Percentiles rank a stretch among this genome's conserved stretches.
These are phyloP conservation scores for Falciphora oryzae DNA, from an alignment of 2,329 filamentous ascomycete genomes.

Conservation along the genomic window DNA sequence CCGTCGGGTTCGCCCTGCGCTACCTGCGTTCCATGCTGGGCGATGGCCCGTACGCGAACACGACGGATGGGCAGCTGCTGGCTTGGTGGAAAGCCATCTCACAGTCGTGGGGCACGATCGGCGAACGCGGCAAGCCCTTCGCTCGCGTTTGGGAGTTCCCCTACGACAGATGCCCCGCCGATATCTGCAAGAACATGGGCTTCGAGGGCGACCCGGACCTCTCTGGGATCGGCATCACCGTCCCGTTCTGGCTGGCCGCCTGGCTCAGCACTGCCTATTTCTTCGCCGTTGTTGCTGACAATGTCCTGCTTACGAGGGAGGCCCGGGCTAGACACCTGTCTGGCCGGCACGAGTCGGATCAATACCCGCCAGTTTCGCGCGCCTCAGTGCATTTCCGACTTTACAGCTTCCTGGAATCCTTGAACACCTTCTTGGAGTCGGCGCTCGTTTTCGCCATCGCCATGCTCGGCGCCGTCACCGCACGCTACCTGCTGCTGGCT, in stretches of 20 bases:
- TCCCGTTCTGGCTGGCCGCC: slow-evolving; percentile 17
- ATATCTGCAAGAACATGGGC: slow-evolving; percentile 15
- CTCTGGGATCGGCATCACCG: slow-evolving; percentile 18
- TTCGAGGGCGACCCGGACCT: slow-evolving; percentile 19
- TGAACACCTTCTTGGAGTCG: slow-evolving; percentile 16
- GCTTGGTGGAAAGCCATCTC: no score
- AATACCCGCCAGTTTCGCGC: neutral
- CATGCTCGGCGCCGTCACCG: slow-evolving; percentile 13
- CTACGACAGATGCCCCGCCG: neutral
- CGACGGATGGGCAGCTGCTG: no score
- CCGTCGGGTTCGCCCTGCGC: no score
- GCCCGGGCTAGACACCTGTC: slow-evolving; percentile 4
- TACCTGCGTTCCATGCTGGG: no score
- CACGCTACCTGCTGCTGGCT: slow-evolving; percentile 15
- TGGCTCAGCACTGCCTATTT: slow-evolving; percentile 14
- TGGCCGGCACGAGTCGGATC: no score
- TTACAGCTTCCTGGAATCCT: slow-evolving; percentile 14
- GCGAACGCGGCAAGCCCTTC: no score
- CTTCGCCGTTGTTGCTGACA: slow-evolving; percentile 12
- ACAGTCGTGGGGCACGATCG: no score
- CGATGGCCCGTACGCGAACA: no score
- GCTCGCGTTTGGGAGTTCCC: slow-evolving; percentile 6
- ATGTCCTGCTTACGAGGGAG: neutral
- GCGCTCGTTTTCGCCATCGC: slow-evolving; percentile 18
- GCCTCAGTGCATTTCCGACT: slow-evolving; percentile 3